phyloP scores from a whole-genome alignment of 176 grass and related monocot genomes.

The Ensete ventricosum region DNA sequence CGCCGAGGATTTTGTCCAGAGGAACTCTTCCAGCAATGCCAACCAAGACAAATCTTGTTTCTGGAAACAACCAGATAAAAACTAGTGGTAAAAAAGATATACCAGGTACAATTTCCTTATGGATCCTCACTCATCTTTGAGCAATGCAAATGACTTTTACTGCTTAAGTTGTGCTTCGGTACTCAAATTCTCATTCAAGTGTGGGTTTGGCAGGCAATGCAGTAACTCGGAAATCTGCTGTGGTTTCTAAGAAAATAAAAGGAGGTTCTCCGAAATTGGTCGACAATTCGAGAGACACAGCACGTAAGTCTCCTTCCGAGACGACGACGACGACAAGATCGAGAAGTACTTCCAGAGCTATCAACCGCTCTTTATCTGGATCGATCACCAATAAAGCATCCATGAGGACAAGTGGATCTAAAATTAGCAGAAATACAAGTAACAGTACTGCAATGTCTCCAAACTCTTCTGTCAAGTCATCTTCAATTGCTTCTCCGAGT shows the following conservation, averaged over 20 bases:
- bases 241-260: conserved; percentile 19
- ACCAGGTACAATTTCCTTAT: not conserved
- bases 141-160: too few species aligned
- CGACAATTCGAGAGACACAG: conserved; percentile 16
- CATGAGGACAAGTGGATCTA: conserved; percentile 30
- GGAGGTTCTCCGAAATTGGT: not conserved
- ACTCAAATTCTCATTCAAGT: not conserved
- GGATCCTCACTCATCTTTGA: not conserved
- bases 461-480: conserved; percentile 4
- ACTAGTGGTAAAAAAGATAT: conserved; percentile 15
- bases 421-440: conserved; percentile 9
- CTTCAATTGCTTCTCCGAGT: conserved; percentile 44
- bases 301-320: conserved; percentile 23
- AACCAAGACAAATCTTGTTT: conserved; percentile 20
- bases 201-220: conserved; percentile 32
- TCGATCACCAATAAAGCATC: conserved; percentile 25
- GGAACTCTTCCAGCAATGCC: conserved; percentile 37
- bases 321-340: conserved; percentile 34
- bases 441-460: not conserved
- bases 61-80: conserved; percentile 36
- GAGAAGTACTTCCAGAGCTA: conserved; percentile 38
- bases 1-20: conserved; percentile 50
- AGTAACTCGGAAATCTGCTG: conserved; percentile 26
- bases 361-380: conserved; percentile 26
- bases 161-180: not conserved